phyloP scores from a whole-genome alignment of 768 basidiomycete genomes.

The Leccinellum albellum region DNA sequence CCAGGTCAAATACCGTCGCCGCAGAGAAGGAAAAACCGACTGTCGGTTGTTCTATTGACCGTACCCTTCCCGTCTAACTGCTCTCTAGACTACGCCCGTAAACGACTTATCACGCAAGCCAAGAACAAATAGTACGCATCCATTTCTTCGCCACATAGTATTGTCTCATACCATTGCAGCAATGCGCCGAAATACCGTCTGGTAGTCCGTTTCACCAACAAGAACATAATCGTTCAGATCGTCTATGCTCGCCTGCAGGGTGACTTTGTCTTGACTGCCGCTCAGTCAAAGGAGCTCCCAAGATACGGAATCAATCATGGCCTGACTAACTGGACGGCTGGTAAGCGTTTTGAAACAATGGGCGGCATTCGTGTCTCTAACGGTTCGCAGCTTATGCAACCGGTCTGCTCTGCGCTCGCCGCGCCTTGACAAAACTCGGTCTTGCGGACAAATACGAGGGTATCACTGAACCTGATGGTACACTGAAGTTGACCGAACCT shows the following conservation, averaged over 20 bases:
- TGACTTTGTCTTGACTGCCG: conserved; percentile 87
- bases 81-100: conserved; percentile 86
- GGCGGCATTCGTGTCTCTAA: not conserved
- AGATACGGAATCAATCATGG: conserved; percentile 97
- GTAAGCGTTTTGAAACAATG: conserved; percentile 37
- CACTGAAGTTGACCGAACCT: conserved; percentile 74
- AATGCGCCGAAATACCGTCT: conserved; percentile 98
- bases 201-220: conserved; percentile 99
- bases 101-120: conserved; percentile 94
- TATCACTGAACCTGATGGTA: conserved; percentile 86
- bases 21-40: conserved; percentile 98
- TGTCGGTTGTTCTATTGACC: conserved; percentile 48
- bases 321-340: conserved; percentile 98
- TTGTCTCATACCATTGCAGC: conserved; percentile 36
- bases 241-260: conserved; percentile 97
- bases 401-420: conserved; percentile 91
- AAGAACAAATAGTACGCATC: conserved; percentile 94
- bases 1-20: conserved; percentile 97
- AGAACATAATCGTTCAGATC: conserved; percentile 91
- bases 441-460: conserved; percentile 98
- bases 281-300: conserved; percentile 88
- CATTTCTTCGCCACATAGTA: not conserved
- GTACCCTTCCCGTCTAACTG: conserved; percentile 5
- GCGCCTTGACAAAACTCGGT: conserved; percentile 91
- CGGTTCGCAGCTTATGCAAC: conserved; percentile 80